Conservation (phyloP, 1,284 basidiomycete genomes). For the Microstroma glucosiphilum region DNA sequence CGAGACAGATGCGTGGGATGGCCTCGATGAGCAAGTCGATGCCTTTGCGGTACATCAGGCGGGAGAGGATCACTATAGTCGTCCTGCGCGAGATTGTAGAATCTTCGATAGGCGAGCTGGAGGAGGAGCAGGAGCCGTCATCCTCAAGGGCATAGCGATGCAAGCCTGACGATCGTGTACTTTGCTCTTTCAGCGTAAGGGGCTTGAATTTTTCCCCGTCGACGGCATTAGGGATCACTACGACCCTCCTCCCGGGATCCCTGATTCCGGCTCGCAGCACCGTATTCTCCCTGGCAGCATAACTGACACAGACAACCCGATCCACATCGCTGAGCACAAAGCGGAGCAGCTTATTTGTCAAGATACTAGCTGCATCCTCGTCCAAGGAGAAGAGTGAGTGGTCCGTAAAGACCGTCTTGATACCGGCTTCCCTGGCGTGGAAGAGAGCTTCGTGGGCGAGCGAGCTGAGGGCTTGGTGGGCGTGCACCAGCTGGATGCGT, state of each 20-base stretch:
- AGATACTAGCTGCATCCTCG: slow-evolving; percentile 81
- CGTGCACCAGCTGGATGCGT: slow-evolving; percentile 78
- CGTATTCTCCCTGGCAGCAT: slow-evolving; percentile 74
- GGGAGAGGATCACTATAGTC: slow-evolving; percentile 85
- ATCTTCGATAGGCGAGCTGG: not conserved
- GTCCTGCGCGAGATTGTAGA: slow-evolving; percentile 50
- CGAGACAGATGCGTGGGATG: slow-evolving; percentile 77
- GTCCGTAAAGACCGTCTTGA: slow-evolving; percentile 80
- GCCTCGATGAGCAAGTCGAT: slow-evolving; percentile 89
- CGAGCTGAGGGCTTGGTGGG: slow-evolving; percentile 81
- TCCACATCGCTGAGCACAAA: slow-evolving; percentile 83
- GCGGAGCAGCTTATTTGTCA: slow-evolving; percentile 90
- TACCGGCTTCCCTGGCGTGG: slow-evolving; percentile 53
- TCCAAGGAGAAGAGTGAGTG: slow-evolving; percentile 94
- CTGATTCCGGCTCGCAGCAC: slow-evolving; percentile 65
- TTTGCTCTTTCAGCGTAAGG: slow-evolving; percentile 10
- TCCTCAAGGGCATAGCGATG: slow-evolving; percentile 3
- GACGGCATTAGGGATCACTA: slow-evolving; percentile 80
- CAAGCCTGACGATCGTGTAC: not conserved
- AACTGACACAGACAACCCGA: slow-evolving; percentile 90
- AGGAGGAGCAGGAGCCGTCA: not conserved
- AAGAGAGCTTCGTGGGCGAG: slow-evolving; percentile 87
- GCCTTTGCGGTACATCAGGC: slow-evolving; percentile 94
- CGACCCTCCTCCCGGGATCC: slow-evolving; percentile 49
- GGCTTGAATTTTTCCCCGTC: slow-evolving; percentile 71